Conservation (phyloP, 2,329 filamentous ascomycete genomes). For the Fusarium siculi region DNA sequence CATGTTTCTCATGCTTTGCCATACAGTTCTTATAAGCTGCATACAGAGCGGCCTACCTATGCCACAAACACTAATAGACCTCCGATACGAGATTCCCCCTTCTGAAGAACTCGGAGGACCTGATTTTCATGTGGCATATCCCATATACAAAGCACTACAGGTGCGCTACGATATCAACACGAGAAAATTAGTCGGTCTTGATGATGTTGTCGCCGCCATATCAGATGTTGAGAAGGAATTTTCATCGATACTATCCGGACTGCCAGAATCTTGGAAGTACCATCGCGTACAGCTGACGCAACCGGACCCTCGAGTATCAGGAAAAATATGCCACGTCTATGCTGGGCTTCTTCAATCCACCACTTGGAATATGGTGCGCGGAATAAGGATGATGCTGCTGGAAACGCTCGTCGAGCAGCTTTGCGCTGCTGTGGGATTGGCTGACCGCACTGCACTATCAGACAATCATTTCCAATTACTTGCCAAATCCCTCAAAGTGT, state of each 20-base stretch:
- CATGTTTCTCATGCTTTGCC: constrained; percentile 65
- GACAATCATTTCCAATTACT: constrained; percentile 50
- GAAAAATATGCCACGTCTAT: constrained; percentile 58
- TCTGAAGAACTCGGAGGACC: constrained; percentile 52
- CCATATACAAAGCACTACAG: constrained; percentile 58
- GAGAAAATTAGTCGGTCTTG: constrained; percentile 49
- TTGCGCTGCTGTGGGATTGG: constrained; percentile 33
- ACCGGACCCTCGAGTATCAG: constrained; percentile 55
- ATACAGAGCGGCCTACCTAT: constrained; percentile 61
- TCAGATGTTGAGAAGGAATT: constrained; percentile 57
- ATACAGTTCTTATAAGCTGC: constrained; percentile 63
- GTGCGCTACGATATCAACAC: constrained; percentile 59
- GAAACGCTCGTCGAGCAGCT: constrained; percentile 60
- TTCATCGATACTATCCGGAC: constrained; percentile 49
- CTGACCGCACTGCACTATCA: constrained; percentile 41
- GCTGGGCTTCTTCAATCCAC: constrained; percentile 56
- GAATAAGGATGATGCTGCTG: constrained; percentile 58
- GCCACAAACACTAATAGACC: constrained; percentile 58
- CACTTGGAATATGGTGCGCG: constrained; percentile 60
- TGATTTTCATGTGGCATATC: constrained; percentile 55
- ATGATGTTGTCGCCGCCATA: constrained; percentile 51
- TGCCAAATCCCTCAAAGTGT: constrained; percentile 51
- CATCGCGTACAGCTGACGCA: constrained; percentile 53
- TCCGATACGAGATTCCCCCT: constrained; percentile 56
- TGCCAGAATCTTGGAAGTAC: constrained; percentile 57